Evolutionary conservation across 2,329 filamentous ascomycete species (phyloP).

Genomic region (Nothophaeocryptopus gaeumannii): DNA sequence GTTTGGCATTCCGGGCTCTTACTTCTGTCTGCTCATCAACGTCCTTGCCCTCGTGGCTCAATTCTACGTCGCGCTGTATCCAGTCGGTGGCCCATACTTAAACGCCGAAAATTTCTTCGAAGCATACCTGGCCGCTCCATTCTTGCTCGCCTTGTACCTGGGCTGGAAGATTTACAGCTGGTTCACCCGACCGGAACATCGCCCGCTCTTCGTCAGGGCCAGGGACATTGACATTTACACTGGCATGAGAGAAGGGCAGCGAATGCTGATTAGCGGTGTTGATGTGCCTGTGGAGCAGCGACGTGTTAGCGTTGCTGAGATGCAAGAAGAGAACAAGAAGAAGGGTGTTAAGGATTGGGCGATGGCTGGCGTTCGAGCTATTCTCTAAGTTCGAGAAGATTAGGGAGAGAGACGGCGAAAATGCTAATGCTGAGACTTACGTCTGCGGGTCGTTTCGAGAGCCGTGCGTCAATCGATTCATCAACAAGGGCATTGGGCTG

Average conservation of each 20-base stretch:
- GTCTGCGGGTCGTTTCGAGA: too few species aligned
- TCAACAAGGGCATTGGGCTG: too few species aligned
- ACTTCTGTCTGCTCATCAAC: constrained; percentile 40
- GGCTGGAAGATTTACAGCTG: constrained; percentile 32
- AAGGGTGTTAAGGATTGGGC: constrained; percentile 12
- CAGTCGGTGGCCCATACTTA: constrained; percentile 18
- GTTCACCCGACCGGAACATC: constrained; percentile 29
- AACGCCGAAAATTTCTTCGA: constrained; percentile 29
- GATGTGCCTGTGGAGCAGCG: constrained; percentile 29
- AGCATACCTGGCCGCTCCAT: constrained; percentile 30
- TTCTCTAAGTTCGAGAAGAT: constrained; percentile 2
- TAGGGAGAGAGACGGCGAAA: too few species aligned
- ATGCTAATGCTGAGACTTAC: too few species aligned
- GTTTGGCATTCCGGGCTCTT: constrained; percentile 42
- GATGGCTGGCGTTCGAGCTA: constrained; percentile 1
- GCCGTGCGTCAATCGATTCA: too few species aligned
- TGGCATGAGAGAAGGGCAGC: constrained; percentile 35
- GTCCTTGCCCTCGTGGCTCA: constrained; percentile 40
- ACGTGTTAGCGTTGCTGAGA: constrained; percentile 33
- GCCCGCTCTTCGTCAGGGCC: constrained; percentile 31
- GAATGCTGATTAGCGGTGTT: constrained; percentile 26
- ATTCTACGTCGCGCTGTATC: constrained; percentile 40
- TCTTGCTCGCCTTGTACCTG: constrained; percentile 32
- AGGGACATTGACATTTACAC: constrained; percentile 39
- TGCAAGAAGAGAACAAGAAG: constrained; percentile 33